phyloP scores from a whole-genome alignment of 371 early-diverging fungal species.

The Mortierella sp. region DNA sequence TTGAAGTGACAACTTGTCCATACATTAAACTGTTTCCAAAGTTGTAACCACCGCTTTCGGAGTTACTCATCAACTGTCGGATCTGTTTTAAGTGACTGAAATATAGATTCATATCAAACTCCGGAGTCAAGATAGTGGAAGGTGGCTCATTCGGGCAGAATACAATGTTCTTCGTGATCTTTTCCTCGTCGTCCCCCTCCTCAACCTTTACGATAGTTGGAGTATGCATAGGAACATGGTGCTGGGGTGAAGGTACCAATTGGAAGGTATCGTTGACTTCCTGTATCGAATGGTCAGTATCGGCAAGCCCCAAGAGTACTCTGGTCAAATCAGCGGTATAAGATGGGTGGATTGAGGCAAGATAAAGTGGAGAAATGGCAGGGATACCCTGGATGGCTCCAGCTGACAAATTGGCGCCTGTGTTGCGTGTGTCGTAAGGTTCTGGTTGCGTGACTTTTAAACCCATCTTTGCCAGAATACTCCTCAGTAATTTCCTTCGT shows the following conservation, averaged over 20 bases:
- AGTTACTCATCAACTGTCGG: slow-evolving; percentile 13
- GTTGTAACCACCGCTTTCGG: not conserved
- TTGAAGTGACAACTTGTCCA: slow-evolving; percentile 83
- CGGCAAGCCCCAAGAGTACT: slow-evolving; percentile 32
- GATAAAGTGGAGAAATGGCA: slow-evolving; percentile 66
- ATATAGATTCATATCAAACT: slow-evolving; percentile 59
- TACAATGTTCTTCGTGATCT: slow-evolving; percentile 41
- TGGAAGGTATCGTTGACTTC: slow-evolving; percentile 61
- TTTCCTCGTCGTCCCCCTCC: slow-evolving; percentile 39
- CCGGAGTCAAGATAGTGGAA: slow-evolving; percentile 52
- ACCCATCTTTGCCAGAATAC: slow-evolving; percentile 65
- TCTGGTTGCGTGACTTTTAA: slow-evolving; percentile 56
- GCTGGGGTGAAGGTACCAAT: slow-evolving; percentile 39
- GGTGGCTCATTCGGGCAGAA: slow-evolving; percentile 48
- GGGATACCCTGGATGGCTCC: slow-evolving; percentile 58
- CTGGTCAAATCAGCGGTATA: slow-evolving; percentile 40
- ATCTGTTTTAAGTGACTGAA: slow-evolving; percentile 37
- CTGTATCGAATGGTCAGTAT: slow-evolving; percentile 30
- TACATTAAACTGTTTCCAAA: slow-evolving; percentile 86
- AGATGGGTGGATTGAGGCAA: slow-evolving; percentile 60
- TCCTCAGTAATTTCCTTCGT: slow-evolving; percentile 64
- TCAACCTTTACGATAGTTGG: slow-evolving; percentile 16
- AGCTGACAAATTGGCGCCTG: slow-evolving; percentile 10
- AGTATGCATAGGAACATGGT: slow-evolving; percentile 24
- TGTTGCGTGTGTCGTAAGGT: not conserved